A percentile compares a stretch with the other conserved stretches of the same genome.
Conservation (phyloP, 257 asterid species). For the Jasminum sambac region DNA sequence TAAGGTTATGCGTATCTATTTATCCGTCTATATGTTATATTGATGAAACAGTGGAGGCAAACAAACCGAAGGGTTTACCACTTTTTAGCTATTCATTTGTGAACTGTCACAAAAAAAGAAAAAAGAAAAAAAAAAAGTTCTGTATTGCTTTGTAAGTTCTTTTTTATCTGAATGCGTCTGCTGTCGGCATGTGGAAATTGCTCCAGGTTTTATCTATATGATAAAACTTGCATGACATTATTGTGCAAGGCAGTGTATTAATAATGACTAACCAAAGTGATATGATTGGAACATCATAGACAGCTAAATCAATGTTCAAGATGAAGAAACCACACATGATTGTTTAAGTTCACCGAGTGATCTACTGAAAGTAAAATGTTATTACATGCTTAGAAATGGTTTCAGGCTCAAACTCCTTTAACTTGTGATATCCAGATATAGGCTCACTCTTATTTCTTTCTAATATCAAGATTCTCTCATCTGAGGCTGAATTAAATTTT, state of each 20-base stretch:
- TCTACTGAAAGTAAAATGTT: neutral
- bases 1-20: neutral
- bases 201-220: neutral
- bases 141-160: neutral
- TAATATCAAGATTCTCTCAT: neutral
- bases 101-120: neutral
- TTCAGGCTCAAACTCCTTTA: neutral
- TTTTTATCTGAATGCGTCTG: neutral
- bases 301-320: neutral
- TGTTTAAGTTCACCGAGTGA: neutral
- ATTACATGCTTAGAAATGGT: neutral
- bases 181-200: neutral
- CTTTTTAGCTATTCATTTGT: neutral
- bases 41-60: neutral
- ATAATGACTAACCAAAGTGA: neutral
- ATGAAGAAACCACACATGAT: neutral
- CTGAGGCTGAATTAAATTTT: constrained; percentile 4
- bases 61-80: neutral
- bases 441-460: neutral
- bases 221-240: neutral
- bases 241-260: neutral
- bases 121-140: neutral
- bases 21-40: neutral
- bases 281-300: neutral
- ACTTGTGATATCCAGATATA: neutral